phyloP scores from a whole-genome alignment of 148 eudicot genomes.

The Rhododendron molle region DNA sequence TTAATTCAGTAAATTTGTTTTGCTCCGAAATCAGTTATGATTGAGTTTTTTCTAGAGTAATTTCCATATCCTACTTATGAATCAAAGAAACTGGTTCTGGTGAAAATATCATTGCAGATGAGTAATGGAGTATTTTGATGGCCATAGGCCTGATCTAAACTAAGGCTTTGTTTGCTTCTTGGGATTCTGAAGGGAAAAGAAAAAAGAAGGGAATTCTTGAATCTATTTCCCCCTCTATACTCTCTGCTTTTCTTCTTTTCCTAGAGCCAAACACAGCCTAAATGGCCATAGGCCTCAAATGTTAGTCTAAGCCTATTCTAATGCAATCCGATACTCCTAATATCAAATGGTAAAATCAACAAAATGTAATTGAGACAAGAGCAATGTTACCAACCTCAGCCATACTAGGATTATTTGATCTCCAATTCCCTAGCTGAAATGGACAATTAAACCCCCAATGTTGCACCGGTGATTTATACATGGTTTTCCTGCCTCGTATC shows the following conservation, averaged over 20 bases:
- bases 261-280: not conserved
- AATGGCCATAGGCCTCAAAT: not conserved
- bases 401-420: not conserved
- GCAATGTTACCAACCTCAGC: not conserved
- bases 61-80: not conserved
- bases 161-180: too few relatives aligned
- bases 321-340: not conserved
- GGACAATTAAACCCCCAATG: conserved; percentile 1
- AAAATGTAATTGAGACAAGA: not conserved
- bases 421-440: not conserved
- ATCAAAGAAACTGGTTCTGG: not conserved
- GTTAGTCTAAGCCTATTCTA: not conserved
- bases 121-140: too few relatives aligned
- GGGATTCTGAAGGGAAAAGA: too few relatives aligned
- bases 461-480: conserved; percentile 8
- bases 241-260: not conserved
- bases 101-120: too few relatives aligned
- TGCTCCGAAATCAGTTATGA: not conserved
- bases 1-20: not conserved
- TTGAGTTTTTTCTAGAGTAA: not conserved
- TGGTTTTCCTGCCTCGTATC: not conserved
- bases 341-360: not conserved
- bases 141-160: too few relatives aligned
- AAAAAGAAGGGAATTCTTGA: not conserved
- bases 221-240: not conserved